These are phyloP conservation scores for Amanita pseudoporphyria DNA, from an alignment of 768 basidiomycete genomes.

Conservation along the genomic window DNA sequence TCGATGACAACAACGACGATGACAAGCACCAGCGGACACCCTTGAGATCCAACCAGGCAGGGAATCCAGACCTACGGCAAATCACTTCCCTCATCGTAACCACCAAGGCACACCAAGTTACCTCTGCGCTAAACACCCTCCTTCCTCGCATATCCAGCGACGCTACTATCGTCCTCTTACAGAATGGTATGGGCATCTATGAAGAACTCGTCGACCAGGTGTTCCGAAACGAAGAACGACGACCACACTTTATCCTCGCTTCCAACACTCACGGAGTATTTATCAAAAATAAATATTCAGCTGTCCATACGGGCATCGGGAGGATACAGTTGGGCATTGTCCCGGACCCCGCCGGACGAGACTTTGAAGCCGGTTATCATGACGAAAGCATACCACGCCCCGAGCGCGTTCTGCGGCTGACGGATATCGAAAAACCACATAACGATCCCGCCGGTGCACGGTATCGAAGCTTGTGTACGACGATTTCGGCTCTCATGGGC, in stretches of 20 bases:
- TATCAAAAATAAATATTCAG: conserved; percentile 37
- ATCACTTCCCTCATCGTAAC: conserved; percentile 81
- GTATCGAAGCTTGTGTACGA: conserved; percentile 57
- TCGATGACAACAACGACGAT: too few species aligned
- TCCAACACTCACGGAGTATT: conserved; percentile 78
- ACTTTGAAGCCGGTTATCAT: conserved; percentile 49
- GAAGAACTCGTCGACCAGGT: conserved; percentile 59
- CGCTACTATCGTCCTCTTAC: conserved; percentile 85
- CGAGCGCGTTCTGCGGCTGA: conserved; percentile 36
- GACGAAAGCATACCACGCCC: conserved; percentile 22
- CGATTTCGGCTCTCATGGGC: conserved; percentile 53
- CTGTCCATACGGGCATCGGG: conserved; percentile 66
- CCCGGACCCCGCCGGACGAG: conserved; percentile 51
- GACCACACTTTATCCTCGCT: conserved; percentile 82
- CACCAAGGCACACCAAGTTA: conserved; percentile 64
- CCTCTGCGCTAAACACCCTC: conserved; percentile 47
- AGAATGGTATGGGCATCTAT: conserved; percentile 92
- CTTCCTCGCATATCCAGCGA: conserved; percentile 49
- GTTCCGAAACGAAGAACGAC: conserved; percentile 61
- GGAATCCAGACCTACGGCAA: conserved; percentile 13
- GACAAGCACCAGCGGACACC: too few species aligned
- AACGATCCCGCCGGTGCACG: conserved; percentile 29
- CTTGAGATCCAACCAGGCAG: too few species aligned
- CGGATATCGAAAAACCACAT: conserved; percentile 37
- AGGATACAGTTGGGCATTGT: conserved; percentile 71